A percentile compares a stretch with the other conserved stretches of the same genome.
phyloP scores from a whole-genome alignment of 2,329 filamentous ascomycete genomes.

The Pseudogymnoascus sp. region DNA sequence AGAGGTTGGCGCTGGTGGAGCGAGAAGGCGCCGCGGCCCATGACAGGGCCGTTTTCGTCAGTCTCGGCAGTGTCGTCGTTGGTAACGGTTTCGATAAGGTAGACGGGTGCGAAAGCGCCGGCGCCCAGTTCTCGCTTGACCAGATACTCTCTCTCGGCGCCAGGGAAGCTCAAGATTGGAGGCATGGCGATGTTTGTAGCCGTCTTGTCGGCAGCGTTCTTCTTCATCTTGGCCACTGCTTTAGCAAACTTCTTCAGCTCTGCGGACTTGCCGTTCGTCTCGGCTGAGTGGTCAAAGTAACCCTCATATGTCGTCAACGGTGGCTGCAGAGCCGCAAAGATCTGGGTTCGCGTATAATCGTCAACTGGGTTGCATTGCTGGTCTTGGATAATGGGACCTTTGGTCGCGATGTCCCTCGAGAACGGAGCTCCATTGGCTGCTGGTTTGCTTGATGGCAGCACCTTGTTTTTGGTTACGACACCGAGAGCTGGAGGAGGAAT shows the following conservation, averaged over 20 bases:
- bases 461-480: conserved; percentile 35
- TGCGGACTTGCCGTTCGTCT: conserved; percentile 55
- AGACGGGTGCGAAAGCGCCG: conserved; percentile 92
- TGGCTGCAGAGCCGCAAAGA: conserved; percentile 67
- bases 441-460: conserved; percentile 26
- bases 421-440: conserved; percentile 25
- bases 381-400: conserved; percentile 73
- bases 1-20: conserved; percentile 45
- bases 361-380: conserved; percentile 84
- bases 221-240: conserved; percentile 37
- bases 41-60: conserved; percentile 41
- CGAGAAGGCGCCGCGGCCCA: conserved; percentile 58
- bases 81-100: conserved; percentile 71
- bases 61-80: conserved; percentile 39
- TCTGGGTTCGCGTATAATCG: conserved; percentile 62
- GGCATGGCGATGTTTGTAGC: conserved; percentile 49
- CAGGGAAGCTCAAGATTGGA: conserved; percentile 61
- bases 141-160: conserved; percentile 60
- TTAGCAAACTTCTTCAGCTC: conserved; percentile 82
- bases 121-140: conserved; percentile 81
- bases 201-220: conserved; percentile 46
- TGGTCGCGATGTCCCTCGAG: conserved; percentile 39
- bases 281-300: conserved; percentile 65
- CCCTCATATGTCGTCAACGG: conserved; percentile 67
- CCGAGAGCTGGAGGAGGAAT: conserved; percentile 46